Conservation (phyloP, 805 yeast genomes). For the Peterozyma toletana region DNA sequence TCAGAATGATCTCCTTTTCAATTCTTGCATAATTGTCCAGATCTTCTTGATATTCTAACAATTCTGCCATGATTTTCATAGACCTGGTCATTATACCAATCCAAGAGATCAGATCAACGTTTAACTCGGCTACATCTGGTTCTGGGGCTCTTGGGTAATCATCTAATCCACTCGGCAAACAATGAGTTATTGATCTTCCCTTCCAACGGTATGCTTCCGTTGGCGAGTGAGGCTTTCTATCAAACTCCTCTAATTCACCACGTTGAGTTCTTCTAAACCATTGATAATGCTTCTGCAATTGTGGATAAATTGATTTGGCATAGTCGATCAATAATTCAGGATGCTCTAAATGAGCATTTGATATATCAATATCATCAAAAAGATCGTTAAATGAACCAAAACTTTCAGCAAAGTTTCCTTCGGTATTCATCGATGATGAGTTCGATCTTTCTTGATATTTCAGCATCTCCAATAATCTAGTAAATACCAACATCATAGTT, state of each 20-base stretch:
- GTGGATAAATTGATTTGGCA: slow-evolving; percentile 66
- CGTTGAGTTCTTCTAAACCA: slow-evolving; percentile 80
- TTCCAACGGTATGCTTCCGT: slow-evolving; percentile 85
- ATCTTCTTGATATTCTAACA: slow-evolving; percentile 56
- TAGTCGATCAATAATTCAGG: slow-evolving; percentile 55
- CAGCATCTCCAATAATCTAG: slow-evolving; percentile 44
- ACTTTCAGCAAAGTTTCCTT: slow-evolving; percentile 11
- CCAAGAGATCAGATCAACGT: slow-evolving; percentile 90
- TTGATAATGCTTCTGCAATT: slow-evolving; percentile 66
- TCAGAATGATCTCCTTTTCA: slow-evolving; percentile 49
- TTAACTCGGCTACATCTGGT: slow-evolving; percentile 83
- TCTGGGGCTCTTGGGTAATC: slow-evolving; percentile 85
- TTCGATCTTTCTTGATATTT: slow-evolving; percentile 18
- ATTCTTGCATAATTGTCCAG: slow-evolving; percentile 42
- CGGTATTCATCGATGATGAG: slow-evolving; percentile 16
- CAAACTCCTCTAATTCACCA: slow-evolving; percentile 71
- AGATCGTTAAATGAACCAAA: slow-evolving; percentile 18
- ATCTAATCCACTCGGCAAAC: slow-evolving; percentile 90
- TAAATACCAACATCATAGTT: slow-evolving; percentile 71
- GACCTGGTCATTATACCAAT: slow-evolving; percentile 87
- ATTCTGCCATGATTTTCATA: slow-evolving; percentile 63
- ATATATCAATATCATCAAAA: slow-evolving; percentile 19
- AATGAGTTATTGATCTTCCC: slow-evolving; percentile 80
- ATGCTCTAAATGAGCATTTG: slow-evolving; percentile 45
- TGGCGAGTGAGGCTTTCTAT: slow-evolving; percentile 40